Base-by-base conservation (phyloP, 208 protist genomes). In the Naegleria lovaniensis region DNA sequence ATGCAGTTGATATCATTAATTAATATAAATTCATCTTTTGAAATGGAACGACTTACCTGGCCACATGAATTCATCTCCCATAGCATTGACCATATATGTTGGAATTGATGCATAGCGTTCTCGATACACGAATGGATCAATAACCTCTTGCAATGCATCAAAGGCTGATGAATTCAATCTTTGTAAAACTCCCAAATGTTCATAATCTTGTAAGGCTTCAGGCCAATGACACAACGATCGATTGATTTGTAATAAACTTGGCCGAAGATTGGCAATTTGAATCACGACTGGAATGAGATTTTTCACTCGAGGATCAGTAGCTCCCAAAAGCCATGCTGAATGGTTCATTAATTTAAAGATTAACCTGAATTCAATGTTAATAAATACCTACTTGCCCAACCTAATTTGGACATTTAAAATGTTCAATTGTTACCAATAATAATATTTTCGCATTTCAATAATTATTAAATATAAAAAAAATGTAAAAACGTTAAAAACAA, bases 251-350 rank as follows among this genome's bases (percentile, higher is more conserved):
- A 9, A 4, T n/a, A 75, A 75, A 75, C 15, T 29, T 75, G 5
- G 2, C n/a, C 3, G 4, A 5, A 9, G 5, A 75, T 75, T 75
- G 4, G n/a, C 15, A 9, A 75, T 25, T 75, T 9, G 58, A 75
- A 75, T 75, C 5, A 5, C 16, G 4, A 75, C 15, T 29, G 58
- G 58, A 75, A 75, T 25, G 22, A 75, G 6, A 29, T 3, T 25
- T 75, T 75, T 75, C 15, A 75, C 58, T 29, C 58, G 6, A 58
- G 51, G 51, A 48, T 48, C 38, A 22, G 39, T 39, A 85, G 7
- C 16, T 19, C 48, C 93, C 6, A 52, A 59, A n/a, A 83, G 75
- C 93, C 93, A 95, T 29, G 93, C 93, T 36, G 91, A 58, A 19
- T 58, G 5, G 15, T 58, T 19, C 15, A 19, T 58, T 58, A 58